Evolutionary conservation across 345 rosid genomes (phyloP).

Genomic region (Geranium rotundifolium): DNA sequence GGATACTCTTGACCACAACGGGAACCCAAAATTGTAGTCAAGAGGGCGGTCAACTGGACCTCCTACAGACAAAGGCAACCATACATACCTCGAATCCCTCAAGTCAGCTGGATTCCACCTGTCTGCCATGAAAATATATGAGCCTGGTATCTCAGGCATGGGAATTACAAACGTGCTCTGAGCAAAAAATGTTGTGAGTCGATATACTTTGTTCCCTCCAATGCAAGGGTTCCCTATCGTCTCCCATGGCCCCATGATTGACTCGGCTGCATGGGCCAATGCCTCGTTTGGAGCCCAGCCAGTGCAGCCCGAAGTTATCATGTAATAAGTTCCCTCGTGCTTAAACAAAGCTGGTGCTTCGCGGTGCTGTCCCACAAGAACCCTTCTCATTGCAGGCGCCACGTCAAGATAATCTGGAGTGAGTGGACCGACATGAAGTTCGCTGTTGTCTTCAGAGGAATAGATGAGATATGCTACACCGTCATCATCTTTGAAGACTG

Average conservation of each 20-base stretch:
- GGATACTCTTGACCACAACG: slow-evolving; percentile 76
- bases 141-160: slow-evolving; percentile 51
- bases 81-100: slow-evolving; percentile 76
- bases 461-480: slow-evolving; percentile 68
- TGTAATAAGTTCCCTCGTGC: slow-evolving; percentile 66
- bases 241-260: slow-evolving; percentile 95
- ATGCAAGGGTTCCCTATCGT: slow-evolving; percentile 78
- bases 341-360: slow-evolving; percentile 93
- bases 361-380: slow-evolving; percentile 59
- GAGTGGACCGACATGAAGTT: slow-evolving; percentile 79
- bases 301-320: slow-evolving; percentile 86
- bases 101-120: slow-evolving; percentile 89
- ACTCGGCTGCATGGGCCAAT: slow-evolving; percentile 69
- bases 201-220: slow-evolving; percentile 69
- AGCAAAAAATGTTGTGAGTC: slow-evolving; percentile 64
- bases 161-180: slow-evolving; percentile 86
- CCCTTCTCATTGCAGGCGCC: slow-evolving; percentile 35
- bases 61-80: slow-evolving; percentile 74
- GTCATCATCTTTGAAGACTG: slow-evolving; percentile 78
- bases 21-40: slow-evolving; percentile 61
- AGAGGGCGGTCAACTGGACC: slow-evolving; percentile 75
- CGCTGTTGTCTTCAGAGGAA: slow-evolving; percentile 81
- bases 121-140: slow-evolving; percentile 84
- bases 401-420: slow-evolving; percentile 63
- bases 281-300: slow-evolving; percentile 99